A percentile compares a stretch with the other conserved stretches of the same genome.
These are phyloP conservation scores for Globisporangium paroecandrum DNA, from an alignment of 352 stramenopile species.

Conservation along the genomic window DNA sequence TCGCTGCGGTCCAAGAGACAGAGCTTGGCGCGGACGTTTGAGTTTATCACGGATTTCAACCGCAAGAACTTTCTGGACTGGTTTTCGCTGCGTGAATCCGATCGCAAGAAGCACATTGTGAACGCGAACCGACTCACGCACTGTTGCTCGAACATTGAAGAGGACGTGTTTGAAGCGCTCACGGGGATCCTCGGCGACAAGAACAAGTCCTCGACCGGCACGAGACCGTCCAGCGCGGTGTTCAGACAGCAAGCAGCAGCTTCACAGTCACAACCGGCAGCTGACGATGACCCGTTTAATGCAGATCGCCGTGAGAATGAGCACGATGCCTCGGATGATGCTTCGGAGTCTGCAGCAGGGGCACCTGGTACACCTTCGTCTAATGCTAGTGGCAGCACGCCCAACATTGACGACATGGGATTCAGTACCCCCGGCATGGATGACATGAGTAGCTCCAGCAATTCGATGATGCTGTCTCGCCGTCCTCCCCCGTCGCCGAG, in stretches of 20 bases:
- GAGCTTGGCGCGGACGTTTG: constrained; percentile 13
- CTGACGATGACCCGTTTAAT: background rate
- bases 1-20: constrained; percentile 15
- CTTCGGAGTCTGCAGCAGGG: background rate
- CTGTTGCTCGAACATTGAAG: constrained; percentile 19
- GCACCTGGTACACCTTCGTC: background rate
- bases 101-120: constrained; percentile 19
- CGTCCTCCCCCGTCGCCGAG: background rate
- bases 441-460: background rate
- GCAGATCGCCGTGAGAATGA: background rate
- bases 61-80: constrained; percentile 18
- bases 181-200: constrained; percentile 11
- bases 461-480: background rate
- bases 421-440: background rate
- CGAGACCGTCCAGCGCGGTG: constrained; percentile 6
- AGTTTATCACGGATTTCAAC: constrained; percentile 19
- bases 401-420: constrained; percentile 1
- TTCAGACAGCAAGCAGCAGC: constrained; percentile 1
- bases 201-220: background rate
- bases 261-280: background rate
- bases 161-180: constrained; percentile 16
- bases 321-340: background rate
- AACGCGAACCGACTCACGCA: constrained; percentile 12
- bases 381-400: background rate
- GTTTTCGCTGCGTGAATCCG: constrained; percentile 16